Base-by-base conservation (phyloP, 371 early-diverging fungal species). In the Amoeboaphelidium protococcarum region DNA sequence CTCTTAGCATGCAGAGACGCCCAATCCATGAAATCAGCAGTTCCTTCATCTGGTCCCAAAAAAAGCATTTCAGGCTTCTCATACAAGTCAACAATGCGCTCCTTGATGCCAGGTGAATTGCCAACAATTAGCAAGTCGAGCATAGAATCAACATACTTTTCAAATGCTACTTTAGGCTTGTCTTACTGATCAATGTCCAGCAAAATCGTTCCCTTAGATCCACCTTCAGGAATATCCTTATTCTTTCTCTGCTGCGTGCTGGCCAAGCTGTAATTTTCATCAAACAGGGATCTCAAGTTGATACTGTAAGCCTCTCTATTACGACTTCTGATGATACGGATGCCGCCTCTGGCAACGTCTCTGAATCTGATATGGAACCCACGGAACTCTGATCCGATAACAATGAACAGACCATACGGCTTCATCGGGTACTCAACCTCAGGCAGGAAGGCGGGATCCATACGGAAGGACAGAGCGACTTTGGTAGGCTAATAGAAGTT, bases 1-100 rank as follows among this genome's bases (percentile, higher is more conserved):
- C 61, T 69, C 47, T 85, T 76, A 19, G 95, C 91, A 58, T 95
- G 94, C 56, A 80, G 80, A 47, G 80, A 77, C 25, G 95, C 95
- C 95, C 95, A 94, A 67, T 95, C 95, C 90, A 95, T 94, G 62
- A 73, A 86, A 26, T 89, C 92, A 40, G 95, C 95, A 16, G 95
- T 94, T 48, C 95, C 95, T 62, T 95, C 95, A 61, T 95, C 95
- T 37, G 95, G 95, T 22, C 95, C 95, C 61, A 91, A 88, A 78
- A 95, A 95, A 44, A 95, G 67, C 50, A 95, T 95, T 64, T 95
- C 95, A 44, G 82, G 78, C 63, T 83, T 80, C 48, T 73, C 73
- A 53, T 79, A 72, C 31, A 73, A 62, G 56, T 95, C 95, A 26
- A 89, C 81, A 60, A 92, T 74, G 49, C 72, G 77, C 59, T 94